phyloP scores from a whole-genome alignment of 345 rosid species.

The Moringa oleifera region DNA sequence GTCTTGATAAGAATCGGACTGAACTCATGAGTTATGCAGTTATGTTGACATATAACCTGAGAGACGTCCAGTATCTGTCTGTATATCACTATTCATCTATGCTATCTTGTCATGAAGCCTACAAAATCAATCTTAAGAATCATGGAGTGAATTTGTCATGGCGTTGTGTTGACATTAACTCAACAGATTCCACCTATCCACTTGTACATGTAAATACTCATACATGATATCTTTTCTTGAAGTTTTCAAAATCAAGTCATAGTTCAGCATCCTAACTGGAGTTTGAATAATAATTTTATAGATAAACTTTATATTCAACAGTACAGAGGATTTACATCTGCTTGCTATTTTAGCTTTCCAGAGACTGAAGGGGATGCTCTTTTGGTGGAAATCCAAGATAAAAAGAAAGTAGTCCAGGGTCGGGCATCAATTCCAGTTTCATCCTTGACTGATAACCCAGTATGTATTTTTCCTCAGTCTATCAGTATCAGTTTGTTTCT shows the following conservation, averaged over 20 bases:
- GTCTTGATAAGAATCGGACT: background rate
- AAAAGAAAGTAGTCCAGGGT: constrained; percentile 62
- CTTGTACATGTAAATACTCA: no score
- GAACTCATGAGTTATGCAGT: background rate
- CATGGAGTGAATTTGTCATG: no score
- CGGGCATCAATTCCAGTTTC: constrained; percentile 63
- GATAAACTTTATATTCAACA: constrained; percentile 3
- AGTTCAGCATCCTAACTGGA: background rate
- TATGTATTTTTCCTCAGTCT: constrained; percentile 27
- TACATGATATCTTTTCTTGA: background rate
- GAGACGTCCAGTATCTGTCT: background rate
- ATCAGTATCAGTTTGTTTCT: background rate
- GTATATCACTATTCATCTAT: no score
- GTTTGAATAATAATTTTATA: background rate
- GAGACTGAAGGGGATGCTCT: constrained; percentile 82
- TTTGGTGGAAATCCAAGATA: constrained; percentile 75
- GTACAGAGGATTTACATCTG: constrained; percentile 12
- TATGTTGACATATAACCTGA: background rate
- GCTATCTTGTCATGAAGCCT: no score
- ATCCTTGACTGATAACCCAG: constrained; percentile 65
- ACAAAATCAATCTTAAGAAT: no score
- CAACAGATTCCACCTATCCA: no score
- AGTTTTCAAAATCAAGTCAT: constrained; percentile 11
- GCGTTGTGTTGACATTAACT: no score
- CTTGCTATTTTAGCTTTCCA: constrained; percentile 58